Conservation (phyloP, 1,139 yeast species). For the Blastobotrys aristatus region DNA sequence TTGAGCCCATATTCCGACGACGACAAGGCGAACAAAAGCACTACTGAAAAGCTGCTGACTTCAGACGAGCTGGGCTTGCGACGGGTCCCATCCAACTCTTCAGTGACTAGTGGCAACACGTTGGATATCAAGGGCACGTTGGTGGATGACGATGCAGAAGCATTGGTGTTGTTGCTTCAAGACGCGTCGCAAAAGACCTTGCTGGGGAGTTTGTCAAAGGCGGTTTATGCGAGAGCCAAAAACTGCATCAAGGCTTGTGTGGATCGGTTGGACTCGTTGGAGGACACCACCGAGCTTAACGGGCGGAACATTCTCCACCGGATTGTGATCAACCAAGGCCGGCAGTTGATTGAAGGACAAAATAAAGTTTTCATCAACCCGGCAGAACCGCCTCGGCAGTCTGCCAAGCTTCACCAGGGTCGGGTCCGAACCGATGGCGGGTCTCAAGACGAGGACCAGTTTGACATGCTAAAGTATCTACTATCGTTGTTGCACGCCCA, state of each 20-base stretch:
- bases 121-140: slow-evolving; percentile 22
- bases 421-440: slow-evolving; percentile 12
- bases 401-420: slow-evolving; percentile 18
- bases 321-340: slow-evolving; percentile 70
- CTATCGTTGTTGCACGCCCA: slow-evolving; percentile 51
- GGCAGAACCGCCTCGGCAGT: slow-evolving; percentile 44
- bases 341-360: slow-evolving; percentile 33
- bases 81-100: slow-evolving; percentile 16
- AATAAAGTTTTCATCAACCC: slow-evolving; percentile 38
- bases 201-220: slow-evolving; percentile 56
- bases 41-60: slow-evolving; percentile 12
- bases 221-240: slow-evolving; percentile 48
- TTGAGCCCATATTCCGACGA: slow-evolving; percentile 38
- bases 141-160: slow-evolving; percentile 29
- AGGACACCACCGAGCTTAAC: slow-evolving; percentile 69
- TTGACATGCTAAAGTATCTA: slow-evolving; percentile 50
- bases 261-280: slow-evolving; percentile 42
- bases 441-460: slow-evolving; percentile 37
- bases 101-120: slow-evolving; percentile 14
- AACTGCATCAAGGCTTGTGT: slow-evolving; percentile 56
- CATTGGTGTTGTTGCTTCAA: slow-evolving; percentile 18
- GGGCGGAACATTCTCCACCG: slow-evolving; percentile 85
- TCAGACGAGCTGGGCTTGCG: slow-evolving; percentile 4
- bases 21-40: slow-evolving; percentile 8
- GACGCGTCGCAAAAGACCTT: slow-evolving; percentile 38